Percentiles rank a stretch among this genome's conserved stretches.
phyloP scores from a whole-genome alignment of 129 eudicot species.

The Centrapalus pauciflorus region DNA sequence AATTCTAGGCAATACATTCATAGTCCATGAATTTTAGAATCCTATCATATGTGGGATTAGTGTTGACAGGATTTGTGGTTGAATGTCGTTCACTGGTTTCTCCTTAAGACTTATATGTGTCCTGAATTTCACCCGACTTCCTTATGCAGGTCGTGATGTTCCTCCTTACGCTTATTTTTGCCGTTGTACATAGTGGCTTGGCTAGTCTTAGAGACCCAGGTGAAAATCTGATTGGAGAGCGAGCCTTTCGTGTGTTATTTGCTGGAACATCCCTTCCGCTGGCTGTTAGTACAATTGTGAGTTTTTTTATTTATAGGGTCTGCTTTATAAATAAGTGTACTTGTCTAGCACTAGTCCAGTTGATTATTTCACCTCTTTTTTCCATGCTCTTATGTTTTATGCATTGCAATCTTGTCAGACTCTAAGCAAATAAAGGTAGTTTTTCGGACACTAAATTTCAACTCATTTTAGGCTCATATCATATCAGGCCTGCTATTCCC shows the following conservation, averaged over 20 bases:
- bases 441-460: too few relatives aligned
- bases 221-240: conserved; percentile 91
- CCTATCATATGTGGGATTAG: not conserved
- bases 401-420: too few relatives aligned
- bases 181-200: conserved; percentile 88
- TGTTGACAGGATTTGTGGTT: not conserved
- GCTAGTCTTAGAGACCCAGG: conserved; percentile 96
- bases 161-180: conserved; percentile 75
- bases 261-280: conserved; percentile 93
- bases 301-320: conserved; percentile 14
- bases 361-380: not conserved
- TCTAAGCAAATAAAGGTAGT: too few relatives aligned
- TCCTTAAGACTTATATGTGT: not conserved
- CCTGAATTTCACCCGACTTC: not conserved
- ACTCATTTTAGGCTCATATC: not conserved
- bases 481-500: not conserved
- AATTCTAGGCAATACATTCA: not conserved
- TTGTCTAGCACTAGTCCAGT: not conserved
- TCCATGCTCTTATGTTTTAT: not conserved
- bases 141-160: conserved; percentile 79
- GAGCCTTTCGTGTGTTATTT: conserved; percentile 94
- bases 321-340: not conserved
- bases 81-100: not conserved
- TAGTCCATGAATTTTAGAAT: not conserved
- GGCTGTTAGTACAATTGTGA: conserved; percentile 91